A percentile compares a stretch with the other conserved stretches of the same genome.
Conservation (phyloP, 148 eudicot genomes). For the Amaranthus hypochondriacus region DNA sequence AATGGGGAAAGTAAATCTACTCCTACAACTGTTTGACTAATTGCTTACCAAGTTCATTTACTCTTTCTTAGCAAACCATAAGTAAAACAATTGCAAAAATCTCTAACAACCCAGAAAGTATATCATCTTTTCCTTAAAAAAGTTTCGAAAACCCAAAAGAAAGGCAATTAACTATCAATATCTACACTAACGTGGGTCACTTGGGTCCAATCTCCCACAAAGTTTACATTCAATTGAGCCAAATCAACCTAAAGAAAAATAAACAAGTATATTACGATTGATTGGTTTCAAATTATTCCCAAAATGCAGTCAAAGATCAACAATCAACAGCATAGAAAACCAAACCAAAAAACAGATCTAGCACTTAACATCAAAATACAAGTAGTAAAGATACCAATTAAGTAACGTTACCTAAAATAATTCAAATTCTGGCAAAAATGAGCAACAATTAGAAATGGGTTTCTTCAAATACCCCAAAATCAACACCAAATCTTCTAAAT, state of each 20-base stretch:
- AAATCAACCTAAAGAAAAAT: constrained; percentile 4
- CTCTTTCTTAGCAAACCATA: constrained; percentile 3
- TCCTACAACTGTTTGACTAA: not conserved
- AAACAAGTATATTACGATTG: constrained; percentile 3
- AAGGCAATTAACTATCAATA: constrained; percentile 14
- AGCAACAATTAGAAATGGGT: constrained; percentile 20
- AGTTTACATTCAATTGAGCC: constrained; percentile 10
- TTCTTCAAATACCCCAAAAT: not conserved
- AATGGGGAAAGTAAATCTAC: not conserved
- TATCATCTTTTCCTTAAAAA: constrained; percentile 8
- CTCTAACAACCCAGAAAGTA: constrained; percentile 16
- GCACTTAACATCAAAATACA: constrained; percentile 2
- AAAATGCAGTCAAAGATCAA: constrained; percentile 4
- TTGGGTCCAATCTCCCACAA: constrained; percentile 23
- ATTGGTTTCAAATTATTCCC: not conserved
- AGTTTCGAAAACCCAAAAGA: constrained; percentile 12
- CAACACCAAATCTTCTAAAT: constrained; percentile 11
- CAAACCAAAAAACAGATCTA: constrained; percentile 29
- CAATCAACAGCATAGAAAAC: constrained; percentile 9
- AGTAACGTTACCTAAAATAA: constrained; percentile 13
- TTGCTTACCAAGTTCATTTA: constrained; percentile 1
- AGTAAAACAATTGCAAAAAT: not conserved
- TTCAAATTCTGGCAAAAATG: constrained; percentile 7
- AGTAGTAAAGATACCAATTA: not conserved
- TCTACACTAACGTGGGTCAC: constrained; percentile 40